Percentiles rank a stretch among this genome's conserved stretches.
These are phyloP conservation scores for Trichoderma hamatum DNA, from an alignment of 2,329 filamentous ascomycete species.

Conservation along the genomic window DNA sequence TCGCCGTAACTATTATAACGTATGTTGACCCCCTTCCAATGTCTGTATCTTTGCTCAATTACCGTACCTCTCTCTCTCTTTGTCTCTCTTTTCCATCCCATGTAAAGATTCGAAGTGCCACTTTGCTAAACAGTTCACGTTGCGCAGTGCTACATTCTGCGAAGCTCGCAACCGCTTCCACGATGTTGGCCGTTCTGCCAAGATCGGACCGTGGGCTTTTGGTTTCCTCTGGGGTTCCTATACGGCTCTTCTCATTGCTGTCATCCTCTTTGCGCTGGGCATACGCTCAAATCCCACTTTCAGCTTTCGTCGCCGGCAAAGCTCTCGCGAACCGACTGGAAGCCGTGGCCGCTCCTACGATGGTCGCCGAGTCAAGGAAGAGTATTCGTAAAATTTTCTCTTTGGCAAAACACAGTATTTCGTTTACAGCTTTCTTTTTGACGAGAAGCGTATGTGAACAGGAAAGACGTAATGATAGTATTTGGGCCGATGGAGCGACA, in stretches of 20 bases:
- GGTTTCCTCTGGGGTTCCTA: conserved; percentile 77
- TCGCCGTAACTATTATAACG: conserved; percentile 76
- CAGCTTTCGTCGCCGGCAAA: conserved; percentile 34
- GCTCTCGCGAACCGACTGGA: conserved; percentile 35
- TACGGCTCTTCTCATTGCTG: conserved; percentile 66
- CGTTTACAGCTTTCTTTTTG: neutral
- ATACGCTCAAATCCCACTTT: conserved; percentile 52
- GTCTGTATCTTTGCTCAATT: neutral
- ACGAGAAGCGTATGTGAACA: neutral
- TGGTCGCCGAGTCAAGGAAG: conserved; percentile 68
- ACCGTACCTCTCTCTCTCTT: neutral
- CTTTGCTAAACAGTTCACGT: neutral
- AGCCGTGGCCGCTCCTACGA: conserved; percentile 44
- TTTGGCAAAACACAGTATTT: too few relatives aligned
- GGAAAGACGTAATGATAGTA: neutral
- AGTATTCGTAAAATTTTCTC: conserved; percentile 55
- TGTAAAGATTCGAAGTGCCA: neutral
- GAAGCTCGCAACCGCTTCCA: conserved; percentile 69
- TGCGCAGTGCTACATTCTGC: conserved; percentile 61
- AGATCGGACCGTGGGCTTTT: conserved; percentile 69
- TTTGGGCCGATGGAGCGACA: neutral
- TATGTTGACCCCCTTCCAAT: conserved; percentile 46
- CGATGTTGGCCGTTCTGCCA: conserved; percentile 56
- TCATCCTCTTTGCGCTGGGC: conserved; percentile 68
- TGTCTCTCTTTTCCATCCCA: too few relatives aligned